Conservation (phyloP, 331 rosid genomes). For the Malus hybrid region DNA sequence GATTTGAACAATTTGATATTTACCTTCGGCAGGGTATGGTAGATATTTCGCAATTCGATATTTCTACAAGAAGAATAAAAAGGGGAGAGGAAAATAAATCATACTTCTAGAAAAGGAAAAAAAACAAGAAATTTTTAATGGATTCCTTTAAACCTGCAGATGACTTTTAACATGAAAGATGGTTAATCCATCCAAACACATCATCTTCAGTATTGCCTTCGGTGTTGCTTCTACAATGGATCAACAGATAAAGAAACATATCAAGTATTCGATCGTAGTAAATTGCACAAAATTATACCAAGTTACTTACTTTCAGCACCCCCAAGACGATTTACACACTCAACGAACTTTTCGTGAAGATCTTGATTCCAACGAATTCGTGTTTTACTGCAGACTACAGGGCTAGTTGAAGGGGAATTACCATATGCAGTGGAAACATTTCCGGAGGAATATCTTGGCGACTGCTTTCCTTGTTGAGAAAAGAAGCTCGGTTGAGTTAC, state of each 20-base stretch:
- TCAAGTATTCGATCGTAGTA: neutral
- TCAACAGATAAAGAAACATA: neutral
- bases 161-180: constrained; percentile 90
- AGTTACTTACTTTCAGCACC: constrained; percentile 83
- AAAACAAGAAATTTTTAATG: neutral
- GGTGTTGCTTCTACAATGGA: constrained; percentile 73
- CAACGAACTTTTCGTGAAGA: constrained; percentile 89
- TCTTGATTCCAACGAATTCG: constrained; percentile 89
- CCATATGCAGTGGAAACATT: constrained; percentile 30
- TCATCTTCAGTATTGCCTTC: constrained; percentile 71
- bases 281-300: neutral
- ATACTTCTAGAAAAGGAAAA: neutral
- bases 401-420: constrained; percentile 33
- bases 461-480: constrained; percentile 35
- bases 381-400: constrained; percentile 43
- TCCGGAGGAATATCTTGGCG: constrained; percentile 31
- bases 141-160: constrained; percentile 46
- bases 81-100: neutral
- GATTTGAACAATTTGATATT: neutral
- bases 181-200: constrained; percentile 77
- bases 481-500: constrained; percentile 30
- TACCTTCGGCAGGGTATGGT: constrained; percentile 69
- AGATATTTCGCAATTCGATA: constrained; percentile 77
- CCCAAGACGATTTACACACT: constrained; percentile 79
- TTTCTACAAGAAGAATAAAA: constrained; percentile 32